Evolutionary conservation across 768 basidiomycete genomes (phyloP), one percentile per base, ranked within the genome.

Genomic region (Phaeolepiota aurea): DNA sequence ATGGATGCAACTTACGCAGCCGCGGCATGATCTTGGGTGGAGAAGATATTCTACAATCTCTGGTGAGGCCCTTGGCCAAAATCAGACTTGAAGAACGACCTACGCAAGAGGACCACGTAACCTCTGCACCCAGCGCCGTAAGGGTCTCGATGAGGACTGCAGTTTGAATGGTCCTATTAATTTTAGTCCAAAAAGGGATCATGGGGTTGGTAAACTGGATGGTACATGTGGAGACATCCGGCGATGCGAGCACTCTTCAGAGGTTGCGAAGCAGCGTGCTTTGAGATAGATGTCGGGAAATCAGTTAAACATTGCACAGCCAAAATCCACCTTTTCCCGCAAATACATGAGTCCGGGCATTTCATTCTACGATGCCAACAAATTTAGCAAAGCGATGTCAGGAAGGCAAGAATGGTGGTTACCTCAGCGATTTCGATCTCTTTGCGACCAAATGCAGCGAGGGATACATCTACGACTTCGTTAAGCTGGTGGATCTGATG

Each of bases 371-470:
- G 34, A 37, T 44, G 39, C n/a, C 39, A 11, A 34, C 19, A 32
- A 11, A 18, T 21, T 35, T n/a, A 46, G 32, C 13, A 38, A 22
- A 13, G 5, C 13, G 9, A 38, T 12, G 25, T 38, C 20, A 18
- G 25, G 37, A 19, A 36, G 14, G 5, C 14, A n/a, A n/a, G n/a
- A n/a, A n/a, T n/a, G n/a, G n/a, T 5, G 15, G n/a, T 61, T 63
- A 94, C 93, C 83, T 99, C 94, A 48, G 94, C 94, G 65, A 99
- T 87, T 71, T 94, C 84, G 55, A 99, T 89, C 73, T 99, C 94
- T 74, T 99, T 99, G 74, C 94, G 91, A 66, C 94, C 91, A 68
- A 97, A 99, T 45, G 94, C 94, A 59, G 96, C 96, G 59, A 99
- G 88, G 55, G 93, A 98, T 56, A 94, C 71, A 60, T 91, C 91